Conservation (phyloP, 2,329 filamentous ascomycete species). For the Epichloe festucae region DNA sequence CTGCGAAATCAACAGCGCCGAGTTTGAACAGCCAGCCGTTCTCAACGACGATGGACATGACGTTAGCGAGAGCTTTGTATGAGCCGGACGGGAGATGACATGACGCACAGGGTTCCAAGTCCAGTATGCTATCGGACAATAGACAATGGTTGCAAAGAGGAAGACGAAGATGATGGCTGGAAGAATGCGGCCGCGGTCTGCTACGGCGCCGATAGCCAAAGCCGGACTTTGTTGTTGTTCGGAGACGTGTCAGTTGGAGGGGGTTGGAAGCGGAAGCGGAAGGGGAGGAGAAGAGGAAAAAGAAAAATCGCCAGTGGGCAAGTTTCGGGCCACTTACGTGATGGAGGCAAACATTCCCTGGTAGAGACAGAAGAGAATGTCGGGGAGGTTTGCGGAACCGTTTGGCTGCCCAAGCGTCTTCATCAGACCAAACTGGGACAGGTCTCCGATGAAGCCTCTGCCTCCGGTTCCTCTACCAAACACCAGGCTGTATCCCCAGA, state of each 20-base stretch:
- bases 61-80: background rate
- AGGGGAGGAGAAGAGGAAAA: background rate
- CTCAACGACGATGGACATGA: background rate
- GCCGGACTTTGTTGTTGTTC: constrained; percentile 32
- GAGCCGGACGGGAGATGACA: background rate
- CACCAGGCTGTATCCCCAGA: constrained; percentile 81
- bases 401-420: constrained; percentile 66
- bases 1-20: constrained; percentile 61
- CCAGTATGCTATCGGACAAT: constrained; percentile 64
- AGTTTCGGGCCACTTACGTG: constrained; percentile 47
- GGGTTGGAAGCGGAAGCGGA: too few species aligned
- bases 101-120: constrained; percentile 49
- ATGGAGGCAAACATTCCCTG: constrained; percentile 85
- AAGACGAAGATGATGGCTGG: constrained; percentile 55
- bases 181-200: constrained; percentile 48
- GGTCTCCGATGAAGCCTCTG: constrained; percentile 63
- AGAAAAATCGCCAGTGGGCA: background rate
- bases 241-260: background rate
- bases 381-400: constrained; percentile 58
- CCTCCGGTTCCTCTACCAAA: constrained; percentile 62
- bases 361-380: constrained; percentile 74
- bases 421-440: constrained; percentile 70
- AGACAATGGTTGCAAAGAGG: constrained; percentile 58
- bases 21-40: constrained; percentile 59
- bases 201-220: constrained; percentile 46